Percentiles rank a stretch among this genome's conserved stretches.
Evolutionary conservation across 805 yeast genomes (phyloP).

Genomic region (Candida incommunis): DNA sequence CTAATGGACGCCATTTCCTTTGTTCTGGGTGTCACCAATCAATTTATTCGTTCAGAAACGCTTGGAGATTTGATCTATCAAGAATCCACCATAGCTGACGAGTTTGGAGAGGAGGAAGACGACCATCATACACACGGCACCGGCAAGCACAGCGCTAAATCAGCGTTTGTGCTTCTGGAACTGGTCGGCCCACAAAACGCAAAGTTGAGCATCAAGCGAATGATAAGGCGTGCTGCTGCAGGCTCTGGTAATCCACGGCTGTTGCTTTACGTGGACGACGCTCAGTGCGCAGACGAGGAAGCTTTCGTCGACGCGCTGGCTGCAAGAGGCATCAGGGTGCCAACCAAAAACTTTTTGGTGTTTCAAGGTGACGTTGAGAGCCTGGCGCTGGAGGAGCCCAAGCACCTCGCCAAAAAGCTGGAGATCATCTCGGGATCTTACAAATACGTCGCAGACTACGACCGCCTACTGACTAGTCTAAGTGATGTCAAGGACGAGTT

Average conservation of each 20-base stretch:
- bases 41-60: constrained; percentile 60
- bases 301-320: constrained; percentile 54
- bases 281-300: constrained; percentile 19
- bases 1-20: constrained; percentile 96
- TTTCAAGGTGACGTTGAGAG: constrained; percentile 96
- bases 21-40: constrained; percentile 72
- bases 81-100: constrained; percentile 6
- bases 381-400: constrained; percentile 75
- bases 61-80: constrained; percentile 71
- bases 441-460: constrained; percentile 56
- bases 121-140: neutral
- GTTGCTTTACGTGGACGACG: constrained; percentile 7
- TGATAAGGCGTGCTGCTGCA: constrained; percentile 8
- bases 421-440: constrained; percentile 78
- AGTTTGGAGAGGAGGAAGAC: constrained; percentile 6
- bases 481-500: neutral
- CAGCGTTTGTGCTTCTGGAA: neutral
- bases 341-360: constrained; percentile 82
- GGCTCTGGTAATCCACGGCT: neutral
- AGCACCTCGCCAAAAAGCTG: constrained; percentile 55
- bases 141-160: neutral
- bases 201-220: neutral
- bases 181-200: constrained; percentile 1
- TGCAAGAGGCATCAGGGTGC: constrained; percentile 67
- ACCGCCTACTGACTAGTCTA: constrained; percentile 38